Percentiles rank a stretch among this genome's conserved stretches.
Evolutionary conservation across 148 eudicot species (phyloP).

Genomic region (Heliamphora exappendiculata): DNA sequence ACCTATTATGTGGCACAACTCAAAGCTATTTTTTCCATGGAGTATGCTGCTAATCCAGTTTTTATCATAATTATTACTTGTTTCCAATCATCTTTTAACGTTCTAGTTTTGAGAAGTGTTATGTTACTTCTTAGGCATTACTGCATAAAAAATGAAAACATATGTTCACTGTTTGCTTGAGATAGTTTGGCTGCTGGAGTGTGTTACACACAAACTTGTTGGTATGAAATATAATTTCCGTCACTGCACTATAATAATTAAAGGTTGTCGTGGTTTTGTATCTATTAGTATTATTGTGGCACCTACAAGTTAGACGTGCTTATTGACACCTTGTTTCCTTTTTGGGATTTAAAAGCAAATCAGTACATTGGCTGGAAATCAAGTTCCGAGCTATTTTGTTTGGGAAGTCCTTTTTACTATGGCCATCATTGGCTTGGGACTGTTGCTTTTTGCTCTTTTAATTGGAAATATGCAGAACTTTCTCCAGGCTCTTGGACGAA

Average conservation of each 20-base stretch:
- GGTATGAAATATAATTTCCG: too few species aligned
- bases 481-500: constrained; percentile 79
- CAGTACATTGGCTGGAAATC: constrained; percentile 85
- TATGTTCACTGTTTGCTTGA: neutral
- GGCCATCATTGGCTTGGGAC: constrained; percentile 70
- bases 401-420: constrained; percentile 82
- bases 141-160: neutral
- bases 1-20: too few species aligned
- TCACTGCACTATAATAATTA: neutral
- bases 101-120: too few species aligned
- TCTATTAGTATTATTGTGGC: neutral
- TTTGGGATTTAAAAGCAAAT: constrained; percentile 51
- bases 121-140: too few species aligned
- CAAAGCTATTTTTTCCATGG: too few species aligned
- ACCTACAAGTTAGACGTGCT: neutral
- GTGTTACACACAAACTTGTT: neutral
- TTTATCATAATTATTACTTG: too few species aligned
- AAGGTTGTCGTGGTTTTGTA: neutral
- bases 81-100: too few species aligned
- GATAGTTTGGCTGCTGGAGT: neutral
- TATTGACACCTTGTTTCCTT: neutral
- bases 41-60: too few species aligned
- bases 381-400: constrained; percentile 58
- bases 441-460: constrained; percentile 71
- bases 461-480: constrained; percentile 91